Evolutionary conservation across 2,329 filamentous ascomycete genomes (phyloP), one percentile per base, ranked within the genome.

Genomic region (Colletotrichum falcatum): DNA sequence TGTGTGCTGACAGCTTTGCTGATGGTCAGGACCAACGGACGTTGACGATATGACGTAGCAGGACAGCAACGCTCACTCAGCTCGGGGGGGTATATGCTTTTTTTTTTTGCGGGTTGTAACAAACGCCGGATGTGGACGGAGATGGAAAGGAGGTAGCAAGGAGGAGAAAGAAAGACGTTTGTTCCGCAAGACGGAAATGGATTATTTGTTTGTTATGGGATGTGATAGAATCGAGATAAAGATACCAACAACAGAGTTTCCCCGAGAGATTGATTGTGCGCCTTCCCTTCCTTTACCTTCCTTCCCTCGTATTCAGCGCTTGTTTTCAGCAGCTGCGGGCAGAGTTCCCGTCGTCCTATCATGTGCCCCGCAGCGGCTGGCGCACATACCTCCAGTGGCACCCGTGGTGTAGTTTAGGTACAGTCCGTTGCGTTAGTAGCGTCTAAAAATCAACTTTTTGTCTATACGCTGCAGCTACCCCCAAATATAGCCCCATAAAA

Each of bases 1-100:
- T 62, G 55, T 68, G 54, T 68, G 68, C 68, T 68, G 68, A 63
- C 68, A 46, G 58, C 35, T 39, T 39, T 39, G 53, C 39, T 58
- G 53, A 62, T 62, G 53, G 39, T 54, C 26, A 26, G 58, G 46
- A 44, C 30, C 30, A 37, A 39, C 39, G 30, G 37, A 23, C 44
- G 51, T 49, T 68, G 58, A 39, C 23, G 58, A 68, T 68, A 68
- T 71, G 68, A 71, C 68, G 68, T 71, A 71, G 68, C 68, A 26
- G 39, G n/a, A 39, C 58, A 67, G 49, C 35, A 56, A 44, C 54
- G 48, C 58, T 71, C 64, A 63, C 58, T 63, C 64, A 63, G 46
- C 49, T 35, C 35, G 18, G 48, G 42, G 35, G 28, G 33, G 37
- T n/a, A 18, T 51, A 28, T 5, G n/a, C 11, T 48, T 28, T 28